A percentile compares a stretch with the other conserved stretches of the same genome.
Evolutionary conservation across 2,329 filamentous ascomycete species (phyloP).

Genomic region (Alternaria atra): DNA sequence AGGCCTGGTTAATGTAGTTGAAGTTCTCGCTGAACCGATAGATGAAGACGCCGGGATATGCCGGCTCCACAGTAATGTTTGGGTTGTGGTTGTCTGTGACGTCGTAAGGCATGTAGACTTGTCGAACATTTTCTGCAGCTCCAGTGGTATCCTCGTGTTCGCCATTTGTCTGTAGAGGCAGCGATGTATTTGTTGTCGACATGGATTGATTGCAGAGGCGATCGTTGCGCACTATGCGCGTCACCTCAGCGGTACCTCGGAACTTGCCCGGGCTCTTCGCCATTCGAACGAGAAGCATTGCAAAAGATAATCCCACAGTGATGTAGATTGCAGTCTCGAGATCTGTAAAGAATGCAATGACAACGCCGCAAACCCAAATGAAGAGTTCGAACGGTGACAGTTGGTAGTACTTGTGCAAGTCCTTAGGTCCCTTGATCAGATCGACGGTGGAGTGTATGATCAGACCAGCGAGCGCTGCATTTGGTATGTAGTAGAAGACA

Average conservation of each 20-base stretch:
- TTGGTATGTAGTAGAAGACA: constrained; percentile 92
- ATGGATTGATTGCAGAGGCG: constrained; percentile 55
- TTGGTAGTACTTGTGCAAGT: constrained; percentile 90
- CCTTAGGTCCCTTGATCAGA: constrained; percentile 86
- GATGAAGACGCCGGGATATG: constrained; percentile 83
- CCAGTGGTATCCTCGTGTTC: not conserved
- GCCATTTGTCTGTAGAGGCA: constrained; percentile 46
- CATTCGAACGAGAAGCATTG: constrained; percentile 76
- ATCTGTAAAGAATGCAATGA: constrained; percentile 82
- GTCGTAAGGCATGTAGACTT: constrained; percentile 42
- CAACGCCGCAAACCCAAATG: constrained; percentile 88
- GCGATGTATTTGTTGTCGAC: constrained; percentile 49
- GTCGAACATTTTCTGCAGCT: constrained; percentile 7
- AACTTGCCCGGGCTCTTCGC: constrained; percentile 38
- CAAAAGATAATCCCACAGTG: constrained; percentile 78
- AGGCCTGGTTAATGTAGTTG: constrained; percentile 90
- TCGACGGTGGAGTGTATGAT: constrained; percentile 95
- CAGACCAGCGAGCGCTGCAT: constrained; percentile 78
- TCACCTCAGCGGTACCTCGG: constrained; percentile 30
- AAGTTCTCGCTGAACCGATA: constrained; percentile 93
- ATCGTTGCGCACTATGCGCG: constrained; percentile 50
- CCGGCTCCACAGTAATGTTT: constrained; percentile 68
- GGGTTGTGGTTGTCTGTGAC: constrained; percentile 68
- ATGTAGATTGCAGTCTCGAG: constrained; percentile 92
- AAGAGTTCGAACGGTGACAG: constrained; percentile 87